A percentile compares a stretch with the other conserved stretches of the same genome.
Evolutionary conservation across 2,329 filamentous ascomycete species (phyloP).

Genomic region (Talaromyces amestolkiae): DNA sequence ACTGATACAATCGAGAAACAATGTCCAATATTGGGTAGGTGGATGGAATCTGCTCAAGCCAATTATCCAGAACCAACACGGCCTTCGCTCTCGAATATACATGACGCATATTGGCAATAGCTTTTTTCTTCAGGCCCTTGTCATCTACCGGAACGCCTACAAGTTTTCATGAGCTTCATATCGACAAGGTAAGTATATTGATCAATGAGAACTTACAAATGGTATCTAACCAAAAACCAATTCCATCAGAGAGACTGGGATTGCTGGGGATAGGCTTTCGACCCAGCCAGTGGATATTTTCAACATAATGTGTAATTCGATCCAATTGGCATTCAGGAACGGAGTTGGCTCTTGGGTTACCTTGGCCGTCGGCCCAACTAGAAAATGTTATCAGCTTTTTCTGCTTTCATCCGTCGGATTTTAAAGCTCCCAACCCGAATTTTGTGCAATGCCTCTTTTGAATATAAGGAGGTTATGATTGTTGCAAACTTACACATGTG

Average conservation of each 20-base stretch:
- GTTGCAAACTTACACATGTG: constrained; percentile 22
- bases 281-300: constrained; percentile 20
- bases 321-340: constrained; percentile 23
- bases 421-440: too few relatives aligned
- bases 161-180: neutral
- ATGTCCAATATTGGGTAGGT: constrained; percentile 16
- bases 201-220: constrained; percentile 18
- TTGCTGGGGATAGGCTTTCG: constrained; percentile 12
- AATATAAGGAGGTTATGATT: too few relatives aligned
- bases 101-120: constrained; percentile 20
- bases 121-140: constrained; percentile 10
- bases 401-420: neutral
- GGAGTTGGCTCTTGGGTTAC: constrained; percentile 22
- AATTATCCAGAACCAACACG: constrained; percentile 23
- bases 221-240: constrained; percentile 27
- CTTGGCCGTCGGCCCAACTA: constrained; percentile 25
- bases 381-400: neutral
- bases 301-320: constrained; percentile 19
- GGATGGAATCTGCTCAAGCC: constrained; percentile 20
- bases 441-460: too few relatives aligned
- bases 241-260: constrained; percentile 6
- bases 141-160: constrained; percentile 19
- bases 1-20: constrained; percentile 19
- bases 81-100: constrained; percentile 20
- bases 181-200: neutral